Conservation (phyloP, 768 basidiomycete genomes). For the Leucocoprinus sp. region DNA sequence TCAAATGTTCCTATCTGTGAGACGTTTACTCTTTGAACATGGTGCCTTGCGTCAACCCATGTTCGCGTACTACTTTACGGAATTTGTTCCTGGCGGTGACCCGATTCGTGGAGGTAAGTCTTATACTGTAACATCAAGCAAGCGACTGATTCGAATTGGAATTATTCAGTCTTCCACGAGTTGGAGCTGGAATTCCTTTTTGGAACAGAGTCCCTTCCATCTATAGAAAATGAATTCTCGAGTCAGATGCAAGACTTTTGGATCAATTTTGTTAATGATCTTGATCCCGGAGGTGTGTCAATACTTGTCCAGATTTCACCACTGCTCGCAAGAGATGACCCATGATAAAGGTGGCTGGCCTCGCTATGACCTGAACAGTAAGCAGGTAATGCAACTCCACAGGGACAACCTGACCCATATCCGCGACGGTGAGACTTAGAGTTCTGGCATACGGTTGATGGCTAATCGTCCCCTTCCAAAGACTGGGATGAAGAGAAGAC, state of each 20-base stretch:
- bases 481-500: too few species aligned
- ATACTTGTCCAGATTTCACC: not conserved
- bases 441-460: too few species aligned
- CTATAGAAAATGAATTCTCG: constrained; percentile 37
- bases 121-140: not conserved
- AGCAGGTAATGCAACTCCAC: constrained; percentile 39
- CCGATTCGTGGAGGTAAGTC: constrained; percentile 39
- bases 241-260: constrained; percentile 43
- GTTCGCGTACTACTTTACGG: constrained; percentile 47
- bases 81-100: constrained; percentile 49
- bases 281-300: constrained; percentile 44
- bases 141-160: too few species aligned
- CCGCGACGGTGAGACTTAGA: constrained; percentile 34
- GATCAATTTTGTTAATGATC: constrained; percentile 47
- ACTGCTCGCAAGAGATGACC: not conserved
- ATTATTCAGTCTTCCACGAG: constrained; percentile 34
- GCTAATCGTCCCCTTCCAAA: too few species aligned
- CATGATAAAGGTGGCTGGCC: constrained; percentile 36
- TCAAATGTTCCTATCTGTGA: constrained; percentile 44
- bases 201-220: constrained; percentile 30
- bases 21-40: constrained; percentile 42
- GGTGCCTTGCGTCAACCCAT: constrained; percentile 38
- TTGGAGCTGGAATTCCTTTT: constrained; percentile 43
- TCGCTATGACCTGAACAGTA: constrained; percentile 25
- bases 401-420: constrained; percentile 46